Evolutionary conservation across 164 flowering plant species (phyloP), one percentile per base, ranked within the genome.

Genomic region (Tinospora cordifolia): DNA sequence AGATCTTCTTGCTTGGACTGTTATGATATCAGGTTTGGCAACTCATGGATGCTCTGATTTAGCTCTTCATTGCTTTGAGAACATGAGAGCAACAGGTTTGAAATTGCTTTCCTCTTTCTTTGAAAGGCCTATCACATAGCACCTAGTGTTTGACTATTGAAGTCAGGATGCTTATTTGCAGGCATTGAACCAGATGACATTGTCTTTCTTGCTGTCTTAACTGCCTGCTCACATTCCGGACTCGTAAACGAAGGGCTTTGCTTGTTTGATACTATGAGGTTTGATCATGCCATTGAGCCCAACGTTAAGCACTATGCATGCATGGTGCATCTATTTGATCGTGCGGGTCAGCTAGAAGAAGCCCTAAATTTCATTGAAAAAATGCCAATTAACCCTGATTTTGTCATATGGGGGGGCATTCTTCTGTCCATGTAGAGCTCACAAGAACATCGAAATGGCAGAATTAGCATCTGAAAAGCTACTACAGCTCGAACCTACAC

Each of bases 381-480:
- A 14, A 84, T 87, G 86, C 85, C 86, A 22, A 71, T 75, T 19
- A 69, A 67, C 41, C 84, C 90, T 67, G 85, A 85, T 80, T 79
- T 80, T 73, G 83, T 83, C 49, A 74, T 83, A 72, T 85, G 90
- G 88, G 86, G 86, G 87, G 54, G 80, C 88, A 14, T 83, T 87
- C 51, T 85, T 84, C 75, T 72, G 79, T 76, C 87, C 86, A 34
- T 85, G 88, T 71, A 79, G 82, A 67, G 79, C 81, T 63, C 87
- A 85, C 74, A 83, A 76, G 46, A 82, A 85, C 26, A 70, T 75
- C 22, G 69, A 76, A 74, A 79, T 84, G 79, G 87, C 84, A 41
- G 81, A 84, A 75, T 69, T 75, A 41, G 84, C 74, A 27, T 70
- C 81, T n/a, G 41, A 82, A 73, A 81, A 44, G 69, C 81, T 87